Conservation (phyloP, 257 asterid species). For the Salvia rosmarinus region DNA sequence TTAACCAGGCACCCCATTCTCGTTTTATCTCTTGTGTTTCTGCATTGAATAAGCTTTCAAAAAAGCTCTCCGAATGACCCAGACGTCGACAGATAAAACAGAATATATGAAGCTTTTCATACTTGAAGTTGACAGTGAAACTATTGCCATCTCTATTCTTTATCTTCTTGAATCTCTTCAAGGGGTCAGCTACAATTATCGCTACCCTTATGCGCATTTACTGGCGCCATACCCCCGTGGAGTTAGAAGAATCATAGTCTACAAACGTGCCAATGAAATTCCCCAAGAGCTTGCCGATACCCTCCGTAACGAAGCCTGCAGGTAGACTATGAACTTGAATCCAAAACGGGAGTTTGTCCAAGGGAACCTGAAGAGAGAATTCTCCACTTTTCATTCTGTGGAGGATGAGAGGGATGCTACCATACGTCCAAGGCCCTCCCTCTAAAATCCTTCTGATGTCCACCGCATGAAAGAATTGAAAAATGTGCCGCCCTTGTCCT, state of each 20-base stretch:
- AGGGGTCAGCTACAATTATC: neutral
- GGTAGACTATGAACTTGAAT: neutral
- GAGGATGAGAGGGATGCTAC: neutral
- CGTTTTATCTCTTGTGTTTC: too few relatives aligned
- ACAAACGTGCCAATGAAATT: neutral
- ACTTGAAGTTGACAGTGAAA: neutral
- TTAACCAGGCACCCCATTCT: neutral
- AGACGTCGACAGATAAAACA: neutral
- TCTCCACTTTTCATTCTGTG: neutral
- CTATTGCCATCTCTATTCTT: neutral
- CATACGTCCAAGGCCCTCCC: neutral
- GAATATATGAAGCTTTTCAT: neutral
- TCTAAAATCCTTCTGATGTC: neutral
- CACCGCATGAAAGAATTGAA: neutral
- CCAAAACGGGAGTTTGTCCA: neutral
- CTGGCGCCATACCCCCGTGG: neutral
- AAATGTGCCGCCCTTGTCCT: neutral
- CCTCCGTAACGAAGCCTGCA: neutral
- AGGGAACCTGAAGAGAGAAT: neutral
- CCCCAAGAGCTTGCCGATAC: neutral
- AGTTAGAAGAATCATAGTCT: neutral
- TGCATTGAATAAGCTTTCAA: neutral
- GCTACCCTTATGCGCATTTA: neutral
- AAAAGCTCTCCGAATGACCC: neutral
- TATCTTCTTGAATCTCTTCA: neutral